phyloP scores from a whole-genome alignment of 805 yeast species.

The Torulaspora gathmanii region DNA sequence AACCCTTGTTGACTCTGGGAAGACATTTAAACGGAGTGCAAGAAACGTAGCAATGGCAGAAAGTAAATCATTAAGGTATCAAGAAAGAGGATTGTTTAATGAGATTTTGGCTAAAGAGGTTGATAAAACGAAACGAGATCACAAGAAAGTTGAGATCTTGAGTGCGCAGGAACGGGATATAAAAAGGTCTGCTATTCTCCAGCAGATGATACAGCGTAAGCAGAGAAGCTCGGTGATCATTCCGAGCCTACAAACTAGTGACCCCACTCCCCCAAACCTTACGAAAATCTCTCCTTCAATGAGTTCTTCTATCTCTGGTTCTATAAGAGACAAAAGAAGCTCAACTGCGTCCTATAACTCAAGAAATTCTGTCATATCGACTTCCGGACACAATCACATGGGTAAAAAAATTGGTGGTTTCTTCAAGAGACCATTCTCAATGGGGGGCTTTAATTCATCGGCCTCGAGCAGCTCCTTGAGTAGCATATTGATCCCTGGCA shows the following conservation, averaged over 20 bases:
- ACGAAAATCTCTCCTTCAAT: constrained; percentile 1
- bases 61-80: constrained; percentile 37
- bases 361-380: constrained; percentile 23
- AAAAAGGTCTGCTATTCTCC: constrained; percentile 32
- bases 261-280: background rate
- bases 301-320: constrained; percentile 5
- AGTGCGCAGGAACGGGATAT: constrained; percentile 37
- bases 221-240: constrained; percentile 19
- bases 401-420: constrained; percentile 53
- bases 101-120: constrained; percentile 46
- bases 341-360: constrained; percentile 20
- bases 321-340: constrained; percentile 24
- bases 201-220: constrained; percentile 27
- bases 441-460: constrained; percentile 39
- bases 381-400: constrained; percentile 26
- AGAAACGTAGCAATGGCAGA: constrained; percentile 45
- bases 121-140: constrained; percentile 51
- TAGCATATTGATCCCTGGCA: constrained; percentile 34
- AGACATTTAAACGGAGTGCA: constrained; percentile 23
- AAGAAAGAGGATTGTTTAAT: constrained; percentile 42
- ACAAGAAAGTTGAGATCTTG: constrained; percentile 40
- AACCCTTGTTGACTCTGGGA: constrained; percentile 32
- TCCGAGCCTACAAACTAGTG: constrained; percentile 9
- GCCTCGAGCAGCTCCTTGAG: constrained; percentile 29
- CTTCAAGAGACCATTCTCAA: constrained; percentile 60